A percentile compares a stretch with the other conserved stretches of the same genome.
Evolutionary conservation across 805 yeast genomes (phyloP).

Genomic region (Candida nonsorbophila): DNA sequence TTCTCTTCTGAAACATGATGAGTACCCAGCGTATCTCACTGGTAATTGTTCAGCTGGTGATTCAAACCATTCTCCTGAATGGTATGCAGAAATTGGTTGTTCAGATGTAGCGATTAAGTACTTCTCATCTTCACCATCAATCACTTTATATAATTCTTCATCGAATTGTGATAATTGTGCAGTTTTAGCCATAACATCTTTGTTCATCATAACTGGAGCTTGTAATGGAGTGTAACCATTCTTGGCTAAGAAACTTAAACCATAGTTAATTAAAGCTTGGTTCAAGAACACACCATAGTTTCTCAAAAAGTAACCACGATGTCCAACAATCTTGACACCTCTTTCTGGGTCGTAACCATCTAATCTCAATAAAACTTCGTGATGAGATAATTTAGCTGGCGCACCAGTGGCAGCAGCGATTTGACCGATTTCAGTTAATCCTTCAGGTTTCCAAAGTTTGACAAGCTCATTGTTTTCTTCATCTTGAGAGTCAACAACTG

Average conservation of each 20-base stretch:
- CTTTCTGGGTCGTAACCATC: slow-evolving; percentile 99
- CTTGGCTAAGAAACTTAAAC: slow-evolving; percentile 74
- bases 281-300: slow-evolving; percentile 94
- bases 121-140: slow-evolving; percentile 97
- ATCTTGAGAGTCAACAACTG: slow-evolving; percentile 80
- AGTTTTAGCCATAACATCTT: slow-evolving; percentile 98
- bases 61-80: slow-evolving; percentile 97
- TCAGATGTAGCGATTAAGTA: slow-evolving; percentile 97
- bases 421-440: slow-evolving; percentile 51
- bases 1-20: slow-evolving; percentile 98
- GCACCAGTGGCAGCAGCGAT: slow-evolving; percentile 74
- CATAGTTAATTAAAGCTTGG: slow-evolving; percentile 97
- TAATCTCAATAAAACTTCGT: slow-evolving; percentile 86
- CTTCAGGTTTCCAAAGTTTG: slow-evolving; percentile 83
- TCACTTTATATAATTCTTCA: slow-evolving; percentile 94
- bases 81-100: slow-evolving; percentile 98
- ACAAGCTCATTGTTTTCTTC: slow-evolving; percentile 90
- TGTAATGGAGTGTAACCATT: slow-evolving; percentile 86
- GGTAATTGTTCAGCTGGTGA: slow-evolving; percentile 96
- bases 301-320: slow-evolving; percentile 96
- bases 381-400: slow-evolving; percentile 83
- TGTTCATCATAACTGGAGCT: slow-evolving; percentile 99
- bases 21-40: slow-evolving; percentile 93
- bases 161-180: slow-evolving; percentile 98
- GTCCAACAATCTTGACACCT: slow-evolving; percentile 96